Percentiles rank a stretch among this genome's conserved stretches.
phyloP scores from a whole-genome alignment of 2,329 filamentous ascomycete species.

The Pseudogymnoascus sp. region DNA sequence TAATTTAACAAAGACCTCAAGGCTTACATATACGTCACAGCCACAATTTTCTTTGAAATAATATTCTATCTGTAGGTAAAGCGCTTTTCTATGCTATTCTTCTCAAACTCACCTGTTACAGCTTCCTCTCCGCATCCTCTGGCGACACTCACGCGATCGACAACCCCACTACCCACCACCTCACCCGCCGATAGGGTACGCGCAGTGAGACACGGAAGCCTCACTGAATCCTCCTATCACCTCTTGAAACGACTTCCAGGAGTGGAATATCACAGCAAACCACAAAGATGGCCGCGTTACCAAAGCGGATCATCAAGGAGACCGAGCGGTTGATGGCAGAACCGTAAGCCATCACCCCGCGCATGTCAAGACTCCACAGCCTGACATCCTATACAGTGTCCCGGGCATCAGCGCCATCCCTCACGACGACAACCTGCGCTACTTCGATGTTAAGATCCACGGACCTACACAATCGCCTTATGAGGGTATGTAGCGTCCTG shows the following conservation, averaged over 20 bases:
- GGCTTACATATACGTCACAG: constrained; percentile 8
- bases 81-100: background rate
- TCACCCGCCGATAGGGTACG: background rate
- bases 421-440: constrained; percentile 93
- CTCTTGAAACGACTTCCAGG: background rate
- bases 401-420: constrained; percentile 93
- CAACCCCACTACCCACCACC: constrained; percentile 4
- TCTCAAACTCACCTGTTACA: background rate
- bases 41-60: background rate
- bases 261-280: background rate
- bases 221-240: background rate
- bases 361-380: constrained; percentile 12
- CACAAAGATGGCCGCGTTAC: constrained; percentile 51
- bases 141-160: background rate
- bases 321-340: constrained; percentile 95
- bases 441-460: constrained; percentile 96
- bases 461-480: constrained; percentile 89
- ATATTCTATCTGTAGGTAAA: background rate
- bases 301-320: constrained; percentile 97
- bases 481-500: constrained; percentile 57
- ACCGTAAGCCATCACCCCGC: constrained; percentile 54
- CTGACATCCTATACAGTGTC: constrained; percentile 50
- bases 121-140: background rate
- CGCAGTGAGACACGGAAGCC: constrained; percentile 5
- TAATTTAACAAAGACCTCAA: constrained; percentile 4